Evolutionary conservation across 495 filamentous ascomycete genomes (phyloP), one percentile per base, ranked within the genome.

Genomic region (Beverwykella pulmonaria): DNA sequence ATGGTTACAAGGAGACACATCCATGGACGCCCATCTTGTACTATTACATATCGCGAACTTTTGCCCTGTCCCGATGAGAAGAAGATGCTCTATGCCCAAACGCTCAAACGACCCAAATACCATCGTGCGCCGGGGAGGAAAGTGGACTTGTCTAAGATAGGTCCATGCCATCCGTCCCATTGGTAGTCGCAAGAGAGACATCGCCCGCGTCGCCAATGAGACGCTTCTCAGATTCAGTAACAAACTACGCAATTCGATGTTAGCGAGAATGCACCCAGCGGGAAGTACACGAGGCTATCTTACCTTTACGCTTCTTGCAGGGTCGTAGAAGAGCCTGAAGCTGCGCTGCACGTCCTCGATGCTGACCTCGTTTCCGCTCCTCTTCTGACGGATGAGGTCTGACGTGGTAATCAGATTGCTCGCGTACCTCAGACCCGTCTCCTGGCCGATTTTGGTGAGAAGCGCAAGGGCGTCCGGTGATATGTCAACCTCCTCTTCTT

Each of bases 331-430:
- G 48, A 99, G 83, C 69, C 85, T 83, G 81, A 92, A 99, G 79
- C 91, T 93, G 58, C 92, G 84, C 80, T 96, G 89, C 27, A 99
- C 93, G 75, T 99, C 95, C 46, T 90, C 84, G 55, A 94, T 82
- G 67, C 84, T 85, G 50, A 99, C 89, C 73, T 94, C 88, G 67
- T 84, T 84, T 29, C 86, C 87, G 68, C 87, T 87, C 61, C 92
- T 82, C 84, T 98, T 98, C 78, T 83, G 77, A 70, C 82, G 81
- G 57, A 97, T 82, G 15, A 98, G 83, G 74, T 92, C 85, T 5
- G 92, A 92, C 1, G 95, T 97, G 7, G 90, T 96, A 79, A 99
- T 97, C 22, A 98, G 86, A 73, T 98, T 96, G 79, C 91, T 92
- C 2, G 91, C 93, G 74, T 98, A 98, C 56, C 94, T 82, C 19